phyloP scores from a whole-genome alignment of 768 basidiomycete species.

The Suillus luteus region DNA sequence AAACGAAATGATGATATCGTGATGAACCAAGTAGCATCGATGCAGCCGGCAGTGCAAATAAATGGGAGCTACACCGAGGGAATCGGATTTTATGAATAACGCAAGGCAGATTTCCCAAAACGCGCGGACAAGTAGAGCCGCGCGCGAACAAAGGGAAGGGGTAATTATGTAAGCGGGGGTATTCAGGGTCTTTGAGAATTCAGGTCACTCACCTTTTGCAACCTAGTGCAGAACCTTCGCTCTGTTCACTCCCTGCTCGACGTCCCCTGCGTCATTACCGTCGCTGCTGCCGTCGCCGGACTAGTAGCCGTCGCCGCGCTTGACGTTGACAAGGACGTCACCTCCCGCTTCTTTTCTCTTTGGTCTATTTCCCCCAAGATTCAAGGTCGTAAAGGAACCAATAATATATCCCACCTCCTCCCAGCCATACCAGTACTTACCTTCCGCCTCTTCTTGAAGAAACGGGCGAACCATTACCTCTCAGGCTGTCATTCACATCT shows the following conservation, averaged over 20 bases:
- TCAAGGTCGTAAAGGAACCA: constrained; percentile 19
- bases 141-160: constrained; percentile 6
- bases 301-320: constrained; percentile 27
- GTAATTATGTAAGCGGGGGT: constrained; percentile 27
- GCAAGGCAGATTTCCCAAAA: constrained; percentile 9
- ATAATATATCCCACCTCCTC: constrained; percentile 29
- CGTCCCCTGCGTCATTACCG: constrained; percentile 28
- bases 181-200: constrained; percentile 37
- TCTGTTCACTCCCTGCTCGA: constrained; percentile 33
- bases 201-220: constrained; percentile 36
- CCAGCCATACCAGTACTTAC: constrained; percentile 18
- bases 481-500: constrained; percentile 20
- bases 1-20: constrained; percentile 1
- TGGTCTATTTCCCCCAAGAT: constrained; percentile 14
- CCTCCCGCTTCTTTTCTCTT: constrained; percentile 33
- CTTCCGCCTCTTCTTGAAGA: constrained; percentile 16
- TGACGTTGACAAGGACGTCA: constrained; percentile 21
- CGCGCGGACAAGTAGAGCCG: constrained; percentile 8
- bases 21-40: constrained; percentile 1
- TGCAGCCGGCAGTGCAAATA: neutral
- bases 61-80: constrained; percentile 3
- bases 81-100: constrained; percentile 4
- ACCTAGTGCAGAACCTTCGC: constrained; percentile 33
- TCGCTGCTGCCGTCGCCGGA: constrained; percentile 23
- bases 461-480: constrained; percentile 20